Percentiles rank a stretch among this genome's conserved stretches.
These are phyloP conservation scores for Ganoderma meredithae DNA, from an alignment of 1,284 basidiomycete genomes.

Conservation along the genomic window DNA sequence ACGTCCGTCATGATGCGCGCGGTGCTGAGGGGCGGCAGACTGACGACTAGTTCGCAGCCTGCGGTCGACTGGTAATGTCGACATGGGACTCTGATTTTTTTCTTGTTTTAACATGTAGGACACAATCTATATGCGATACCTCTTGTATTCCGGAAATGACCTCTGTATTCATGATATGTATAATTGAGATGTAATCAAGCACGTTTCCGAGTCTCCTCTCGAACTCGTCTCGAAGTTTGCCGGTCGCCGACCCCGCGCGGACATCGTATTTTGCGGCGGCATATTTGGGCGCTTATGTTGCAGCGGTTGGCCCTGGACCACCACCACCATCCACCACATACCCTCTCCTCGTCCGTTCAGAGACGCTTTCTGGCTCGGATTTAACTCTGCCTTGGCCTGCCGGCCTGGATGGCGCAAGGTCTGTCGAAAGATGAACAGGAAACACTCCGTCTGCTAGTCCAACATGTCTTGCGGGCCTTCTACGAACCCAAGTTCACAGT, in stretches of 20 bases:
- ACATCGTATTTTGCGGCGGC: conserved; percentile 11
- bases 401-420: conserved; percentile 39
- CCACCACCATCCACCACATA: conserved; percentile 10
- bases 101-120: conserved; percentile 11
- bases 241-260: too few species aligned
- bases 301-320: conserved; percentile 17
- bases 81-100: not conserved
- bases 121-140: conserved; percentile 12
- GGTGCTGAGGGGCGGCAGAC: not conserved
- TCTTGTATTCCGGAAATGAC: conserved; percentile 22
- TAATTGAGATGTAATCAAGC: not conserved
- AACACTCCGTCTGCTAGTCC: conserved; percentile 81
- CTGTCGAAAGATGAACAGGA: conserved; percentile 77
- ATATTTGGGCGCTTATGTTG: conserved; percentile 5
- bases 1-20: not conserved
- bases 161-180: conserved; percentile 7
- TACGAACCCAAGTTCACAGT: conserved; percentile 94
- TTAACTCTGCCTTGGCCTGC: conserved; percentile 25
- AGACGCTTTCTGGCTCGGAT: conserved; percentile 2
- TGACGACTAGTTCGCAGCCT: not conserved
- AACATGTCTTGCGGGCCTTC: conserved; percentile 92
- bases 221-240: too few species aligned
- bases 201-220: not conserved
- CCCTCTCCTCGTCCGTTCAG: not conserved
- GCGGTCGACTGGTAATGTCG: not conserved